Evolutionary conservation across 805 yeast species (phyloP).

Genomic region (Ogataea haglerorum): DNA sequence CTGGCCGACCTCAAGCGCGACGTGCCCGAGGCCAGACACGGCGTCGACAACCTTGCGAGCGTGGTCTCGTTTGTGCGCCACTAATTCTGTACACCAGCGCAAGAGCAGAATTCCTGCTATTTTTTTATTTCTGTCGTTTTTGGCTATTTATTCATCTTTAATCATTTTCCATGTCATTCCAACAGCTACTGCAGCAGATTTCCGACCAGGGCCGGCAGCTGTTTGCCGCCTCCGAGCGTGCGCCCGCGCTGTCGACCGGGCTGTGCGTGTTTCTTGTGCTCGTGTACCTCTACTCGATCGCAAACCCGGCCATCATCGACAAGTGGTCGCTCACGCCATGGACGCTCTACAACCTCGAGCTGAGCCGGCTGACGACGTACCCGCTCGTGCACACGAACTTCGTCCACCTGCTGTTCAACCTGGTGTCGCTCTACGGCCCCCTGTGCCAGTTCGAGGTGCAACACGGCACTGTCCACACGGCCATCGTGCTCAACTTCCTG

Average conservation of each 20-base stretch:
- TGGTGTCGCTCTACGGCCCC: conserved; percentile 54
- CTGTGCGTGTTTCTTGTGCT: conserved; percentile 50
- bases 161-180: conserved; percentile 4
- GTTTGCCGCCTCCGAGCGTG: conserved; percentile 7
- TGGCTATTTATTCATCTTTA: too few relatives aligned
- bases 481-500: conserved; percentile 67
- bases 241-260: conserved; percentile 57
- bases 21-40: conserved; percentile 37
- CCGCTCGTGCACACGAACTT: conserved; percentile 64
- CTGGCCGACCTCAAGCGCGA: conserved; percentile 34
- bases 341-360: conserved; percentile 46
- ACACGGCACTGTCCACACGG: conserved; percentile 86
- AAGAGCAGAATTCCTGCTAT: background rate
- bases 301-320: conserved; percentile 30
- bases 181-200: background rate
- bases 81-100: background rate
- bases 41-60: conserved; percentile 32
- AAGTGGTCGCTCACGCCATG: conserved; percentile 51
- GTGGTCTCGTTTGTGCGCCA: conserved; percentile 19
- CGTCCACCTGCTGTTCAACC: conserved; percentile 60
- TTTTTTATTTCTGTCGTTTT: background rate
- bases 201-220: background rate
- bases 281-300: conserved; percentile 38
- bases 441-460: conserved; percentile 61
- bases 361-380: conserved; percentile 63